Base-by-base conservation (phyloP, 148 eudicot genomes). In the Chenopodium quinoa region DNA sequence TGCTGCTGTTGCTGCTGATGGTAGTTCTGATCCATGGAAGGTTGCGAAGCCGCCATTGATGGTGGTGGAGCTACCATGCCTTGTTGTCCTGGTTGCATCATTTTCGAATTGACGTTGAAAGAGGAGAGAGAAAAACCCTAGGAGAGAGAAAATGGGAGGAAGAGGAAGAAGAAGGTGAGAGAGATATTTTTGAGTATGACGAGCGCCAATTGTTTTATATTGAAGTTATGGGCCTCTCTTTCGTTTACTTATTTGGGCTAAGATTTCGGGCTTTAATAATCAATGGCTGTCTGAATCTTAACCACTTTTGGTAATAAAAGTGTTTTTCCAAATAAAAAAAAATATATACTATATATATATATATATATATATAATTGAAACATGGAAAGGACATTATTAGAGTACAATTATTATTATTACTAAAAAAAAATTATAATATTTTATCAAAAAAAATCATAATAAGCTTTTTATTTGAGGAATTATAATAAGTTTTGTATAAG, bases 61-160 rank as follows among this genome's bases (percentile, higher is more conserved):
- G 66, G 86, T 7, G 72, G 83, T 13, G 80, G 65, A 9, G 82
- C 85, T 5, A 50, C 75, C 76, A 54, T 62, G 27, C 64, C 23
- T 27, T 86, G 83, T 62, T 73, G 77, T 31, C 80, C 83, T 46
- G 75, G 93, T 82, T 90, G 94, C 90, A 86, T 87, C 86, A 85
- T 89, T 23, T 16, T 50, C 54, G 60, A 40, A 34, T 71, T 79
- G 83, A 58, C 75, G 82, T 4, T 2, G 70, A 32, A 27, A 4
- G 27, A 29, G 27, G 78, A 80, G 74, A 72, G n/a, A 72, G 37
- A 75, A 75, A 84, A 88, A 79, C 85, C 86, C 84, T 83, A 86
- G 60, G 84, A 76, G 70, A 81, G 81, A 88, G 81, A 80, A 75
- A 86, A 17, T 71, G 44, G 44, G 44, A 40, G 44, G 44, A 40